A percentile compares a stretch with the other conserved stretches of the same genome.
phyloP scores from a whole-genome alignment of 2,329 filamentous ascomycete species.

The Xylariales sp. region DNA sequence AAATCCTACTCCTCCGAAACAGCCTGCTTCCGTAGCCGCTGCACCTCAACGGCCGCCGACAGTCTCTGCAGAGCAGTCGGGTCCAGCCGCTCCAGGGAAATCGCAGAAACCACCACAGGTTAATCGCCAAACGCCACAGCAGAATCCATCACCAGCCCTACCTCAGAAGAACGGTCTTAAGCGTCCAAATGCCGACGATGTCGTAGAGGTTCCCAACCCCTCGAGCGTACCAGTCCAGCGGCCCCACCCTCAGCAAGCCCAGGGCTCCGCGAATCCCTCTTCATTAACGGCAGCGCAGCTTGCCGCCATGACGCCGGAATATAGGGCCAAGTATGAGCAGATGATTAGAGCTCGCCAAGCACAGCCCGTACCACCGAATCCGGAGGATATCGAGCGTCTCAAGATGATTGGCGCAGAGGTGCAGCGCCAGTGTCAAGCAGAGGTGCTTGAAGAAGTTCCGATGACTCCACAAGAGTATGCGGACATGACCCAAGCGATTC shows the following conservation, averaged over 20 bases:
- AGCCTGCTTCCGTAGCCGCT: constrained; percentile 16
- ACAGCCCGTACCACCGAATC: constrained; percentile 12
- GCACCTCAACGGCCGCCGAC: constrained; percentile 18
- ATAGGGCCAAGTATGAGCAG: constrained; percentile 40
- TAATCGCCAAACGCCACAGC: constrained; percentile 28
- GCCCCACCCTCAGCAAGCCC: constrained; percentile 24
- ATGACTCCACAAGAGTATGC: constrained; percentile 41
- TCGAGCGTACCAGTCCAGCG: constrained; percentile 21
- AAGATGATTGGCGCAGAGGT: constrained; percentile 27
- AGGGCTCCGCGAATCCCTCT: constrained; percentile 15
- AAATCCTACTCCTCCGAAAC: constrained; percentile 8
- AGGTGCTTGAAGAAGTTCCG: constrained; percentile 39
- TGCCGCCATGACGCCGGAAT: constrained; percentile 38
- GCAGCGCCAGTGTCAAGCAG: constrained; percentile 30
- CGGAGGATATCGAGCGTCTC: constrained; percentile 35
- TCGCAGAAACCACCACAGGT: constrained; percentile 26
- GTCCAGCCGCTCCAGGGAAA: constrained; percentile 18
- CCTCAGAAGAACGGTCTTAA: constrained; percentile 42
- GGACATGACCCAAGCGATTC: constrained; percentile 40
- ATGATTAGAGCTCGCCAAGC: constrained; percentile 22
- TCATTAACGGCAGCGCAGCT: constrained; percentile 33
- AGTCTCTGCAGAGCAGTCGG: constrained; percentile 14
- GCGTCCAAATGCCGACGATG: constrained; percentile 44
- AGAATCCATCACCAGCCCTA: constrained; percentile 33
- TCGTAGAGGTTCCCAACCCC: constrained; percentile 20